These are phyloP conservation scores for Caloboletus firmus DNA, from an alignment of 1,284 basidiomycete species.

Conservation along the genomic window DNA sequence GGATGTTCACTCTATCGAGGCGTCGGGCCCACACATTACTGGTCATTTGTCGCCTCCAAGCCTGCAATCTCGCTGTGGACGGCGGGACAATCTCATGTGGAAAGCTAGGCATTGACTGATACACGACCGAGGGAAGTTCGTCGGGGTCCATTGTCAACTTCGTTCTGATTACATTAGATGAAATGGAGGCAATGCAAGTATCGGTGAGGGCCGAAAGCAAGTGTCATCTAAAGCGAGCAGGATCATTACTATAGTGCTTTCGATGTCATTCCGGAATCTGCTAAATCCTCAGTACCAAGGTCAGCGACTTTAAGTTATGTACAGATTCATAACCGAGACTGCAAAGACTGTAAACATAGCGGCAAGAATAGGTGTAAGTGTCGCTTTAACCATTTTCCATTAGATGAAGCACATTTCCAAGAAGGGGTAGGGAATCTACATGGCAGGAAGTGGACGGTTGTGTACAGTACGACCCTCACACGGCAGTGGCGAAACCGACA, in stretches of 20 bases:
- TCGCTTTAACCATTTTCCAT: not conserved
- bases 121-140: not conserved
- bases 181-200: not conserved
- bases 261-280: slow-evolving; percentile 1
- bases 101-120: slow-evolving; percentile 5
- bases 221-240: not conserved
- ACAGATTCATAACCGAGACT: not conserved
- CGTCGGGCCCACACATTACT: slow-evolving; percentile 30
- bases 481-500: slow-evolving; percentile 75
- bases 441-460: not conserved
- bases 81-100: slow-evolving; percentile 10
- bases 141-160: slow-evolving; percentile 18
- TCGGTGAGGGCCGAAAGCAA: not conserved
- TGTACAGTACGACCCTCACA: slow-evolving; percentile 11
- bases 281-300: not conserved
- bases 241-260: too few species aligned
- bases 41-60: slow-evolving; percentile 24
- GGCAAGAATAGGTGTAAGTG: not conserved
- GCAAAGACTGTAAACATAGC: not conserved
- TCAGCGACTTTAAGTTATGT: not conserved
- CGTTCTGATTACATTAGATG: not conserved
- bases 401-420: slow-evolving; percentile 15
- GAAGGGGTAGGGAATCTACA: slow-evolving; percentile 9
- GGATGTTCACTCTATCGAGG: slow-evolving; percentile 59
- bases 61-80: slow-evolving; percentile 28